phyloP scores from a whole-genome alignment of 2,329 filamentous ascomycete species.

The Pseudocercospora fijiensis region DNA sequence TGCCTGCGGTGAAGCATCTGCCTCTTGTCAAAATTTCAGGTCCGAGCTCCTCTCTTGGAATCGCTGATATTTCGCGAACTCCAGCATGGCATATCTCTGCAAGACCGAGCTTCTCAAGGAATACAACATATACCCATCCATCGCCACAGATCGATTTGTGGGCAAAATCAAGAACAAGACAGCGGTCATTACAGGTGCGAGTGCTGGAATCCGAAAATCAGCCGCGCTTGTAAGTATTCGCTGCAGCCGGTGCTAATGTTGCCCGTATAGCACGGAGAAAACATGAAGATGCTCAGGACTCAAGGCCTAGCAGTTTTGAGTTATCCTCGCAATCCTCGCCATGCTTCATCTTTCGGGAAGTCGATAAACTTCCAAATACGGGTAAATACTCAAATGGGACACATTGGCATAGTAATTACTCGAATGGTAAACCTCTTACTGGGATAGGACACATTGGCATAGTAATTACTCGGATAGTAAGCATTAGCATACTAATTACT shows the following conservation, averaged over 20 bases:
- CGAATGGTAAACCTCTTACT: too few species aligned
- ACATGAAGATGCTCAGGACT: not conserved
- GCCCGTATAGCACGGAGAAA: not conserved
- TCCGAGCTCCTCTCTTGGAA: not conserved
- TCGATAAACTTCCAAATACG: too few species aligned
- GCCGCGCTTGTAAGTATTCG: not conserved
- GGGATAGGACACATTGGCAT: too few species aligned
- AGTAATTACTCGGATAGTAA: too few species aligned
- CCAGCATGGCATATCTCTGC: not conserved
- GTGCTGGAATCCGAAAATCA: not conserved
- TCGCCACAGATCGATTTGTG: not conserved
- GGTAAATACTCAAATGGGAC: too few species aligned
- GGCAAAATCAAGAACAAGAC: not conserved
- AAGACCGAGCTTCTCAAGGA: not conserved
- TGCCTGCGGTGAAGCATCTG: not conserved
- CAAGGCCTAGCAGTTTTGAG: too few species aligned
- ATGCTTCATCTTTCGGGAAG: too few species aligned
- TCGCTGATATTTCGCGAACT: too few species aligned
- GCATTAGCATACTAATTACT: too few species aligned
- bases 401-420: too few species aligned
- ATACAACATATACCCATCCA: not conserved
- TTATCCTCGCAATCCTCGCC: too few species aligned
- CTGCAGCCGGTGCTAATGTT: not conserved
- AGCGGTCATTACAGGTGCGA: not conserved
- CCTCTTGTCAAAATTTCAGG: not conserved